Conservation (phyloP, 768 basidiomycete genomes). For the Mrakia blollopis region DNA sequence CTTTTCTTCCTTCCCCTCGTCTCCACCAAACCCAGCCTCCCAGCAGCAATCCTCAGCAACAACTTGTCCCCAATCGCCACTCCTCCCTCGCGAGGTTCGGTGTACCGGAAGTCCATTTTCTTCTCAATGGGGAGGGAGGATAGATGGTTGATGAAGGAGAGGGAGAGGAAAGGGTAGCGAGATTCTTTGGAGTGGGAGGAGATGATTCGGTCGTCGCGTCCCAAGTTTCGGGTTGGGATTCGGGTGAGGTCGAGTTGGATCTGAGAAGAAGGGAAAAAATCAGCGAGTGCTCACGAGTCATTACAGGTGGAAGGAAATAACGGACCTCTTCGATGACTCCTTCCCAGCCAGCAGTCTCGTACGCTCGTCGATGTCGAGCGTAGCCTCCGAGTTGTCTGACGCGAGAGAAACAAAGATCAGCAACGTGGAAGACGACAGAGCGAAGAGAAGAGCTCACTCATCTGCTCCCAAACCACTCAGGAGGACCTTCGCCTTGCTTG, state of each 20-base stretch:
- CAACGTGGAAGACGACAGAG: background rate
- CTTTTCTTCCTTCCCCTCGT: slow-evolving; percentile 61
- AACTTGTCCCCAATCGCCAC: slow-evolving; percentile 83
- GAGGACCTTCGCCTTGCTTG: slow-evolving; percentile 70
- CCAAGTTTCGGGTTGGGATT: slow-evolving; percentile 81
- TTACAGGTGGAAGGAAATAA: background rate
- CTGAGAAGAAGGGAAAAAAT: slow-evolving; percentile 47
- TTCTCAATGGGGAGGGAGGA: slow-evolving; percentile 70
- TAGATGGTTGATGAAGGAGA: slow-evolving; percentile 70
- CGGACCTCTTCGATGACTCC: slow-evolving; percentile 74
- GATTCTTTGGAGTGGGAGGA: slow-evolving; percentile 89
- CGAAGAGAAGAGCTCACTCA: slow-evolving; percentile 49
- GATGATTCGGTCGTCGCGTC: slow-evolving; percentile 88
- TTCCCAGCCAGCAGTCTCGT: slow-evolving; percentile 61
- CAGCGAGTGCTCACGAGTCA: background rate
- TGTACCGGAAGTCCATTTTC: slow-evolving; percentile 72
- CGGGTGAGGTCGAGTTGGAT: slow-evolving; percentile 83
- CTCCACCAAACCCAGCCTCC: slow-evolving; percentile 53
- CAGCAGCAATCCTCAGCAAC: slow-evolving; percentile 65
- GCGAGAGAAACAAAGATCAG: background rate
- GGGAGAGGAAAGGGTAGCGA: slow-evolving; percentile 82
- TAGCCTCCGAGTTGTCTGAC: slow-evolving; percentile 79
- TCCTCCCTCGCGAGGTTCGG: slow-evolving; percentile 40
- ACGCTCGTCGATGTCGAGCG: slow-evolving; percentile 76
- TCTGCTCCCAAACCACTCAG: slow-evolving; percentile 91